Base-by-base conservation (phyloP, 2,329 filamentous ascomycete species). In the Pseudogymnoascus pannorum region DNA sequence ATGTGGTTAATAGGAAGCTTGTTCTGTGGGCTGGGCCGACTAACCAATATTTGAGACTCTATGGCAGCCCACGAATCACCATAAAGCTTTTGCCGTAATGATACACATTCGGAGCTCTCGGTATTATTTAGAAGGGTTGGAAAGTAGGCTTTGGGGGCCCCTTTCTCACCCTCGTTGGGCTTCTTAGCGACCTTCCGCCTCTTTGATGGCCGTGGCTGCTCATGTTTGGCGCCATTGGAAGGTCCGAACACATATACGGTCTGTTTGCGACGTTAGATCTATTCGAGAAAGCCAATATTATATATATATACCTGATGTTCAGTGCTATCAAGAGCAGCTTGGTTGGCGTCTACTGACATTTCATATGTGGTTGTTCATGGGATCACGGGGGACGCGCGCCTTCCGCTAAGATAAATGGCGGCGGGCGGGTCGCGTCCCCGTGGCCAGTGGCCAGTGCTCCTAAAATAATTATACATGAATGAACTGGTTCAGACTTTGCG, bases 241-340 rank as follows among this genome's bases (percentile, higher is more conserved):
- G 84, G 80, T 63, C 80, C 78, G 72, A 87, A 88, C 65, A 88
- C 74, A 71, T 85, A 88, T 61, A 84, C 83, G 54, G 80, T 79
- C 85, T 88, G 69, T 57, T 54, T 54, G 48, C 5, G 14, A 33
- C 16, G 26, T 54, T 54, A 54, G 48, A 31, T 18, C 8, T 31
- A 61, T 40, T 51, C 44, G 24, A 61, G 3, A 33, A 20, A 60
- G 33, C n/a, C 20, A 26, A 42, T 11, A 35, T 16, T 24, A 20
- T 26, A 62, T 44, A 62, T 44, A 31, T 58, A 20, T 64, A 72
- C 72, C 66, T 73, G 70, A 64, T 73, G 68, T 64, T 72, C 70
- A 60, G 62, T 64, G 36, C 64, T 60, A 65, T 73, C 70, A 62
- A 69, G 68, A 61, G 67, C 68, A 57, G 42, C 42, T 31, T 66